Conservation (phyloP, 345 rosid species). For the Syzygium jambos region DNA sequence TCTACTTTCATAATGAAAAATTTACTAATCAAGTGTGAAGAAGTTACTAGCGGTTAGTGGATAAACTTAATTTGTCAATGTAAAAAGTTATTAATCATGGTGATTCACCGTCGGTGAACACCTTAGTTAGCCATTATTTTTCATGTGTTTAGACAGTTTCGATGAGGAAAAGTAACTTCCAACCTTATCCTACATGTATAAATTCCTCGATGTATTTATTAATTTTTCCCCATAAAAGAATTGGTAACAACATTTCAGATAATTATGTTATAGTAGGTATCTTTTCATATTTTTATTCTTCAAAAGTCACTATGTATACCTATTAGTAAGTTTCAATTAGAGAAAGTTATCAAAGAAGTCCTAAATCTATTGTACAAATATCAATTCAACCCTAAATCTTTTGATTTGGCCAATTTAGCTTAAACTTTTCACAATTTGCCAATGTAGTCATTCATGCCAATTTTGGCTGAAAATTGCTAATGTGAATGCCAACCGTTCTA, state of each 20-base stretch:
- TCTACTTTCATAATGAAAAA: not conserved
- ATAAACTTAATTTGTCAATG: not conserved
- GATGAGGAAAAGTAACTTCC: not conserved
- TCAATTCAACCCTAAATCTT: not conserved
- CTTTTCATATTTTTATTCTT: too few relatives aligned
- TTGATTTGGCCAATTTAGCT: too few relatives aligned
- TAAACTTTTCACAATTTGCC: not conserved
- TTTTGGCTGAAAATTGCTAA: fast-evolving
- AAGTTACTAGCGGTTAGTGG: not conserved
- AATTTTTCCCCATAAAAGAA: not conserved
- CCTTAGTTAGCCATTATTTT: not conserved
- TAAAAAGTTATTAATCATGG: too few relatives aligned
- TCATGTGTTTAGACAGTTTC: not conserved
- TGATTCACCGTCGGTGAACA: too few relatives aligned
- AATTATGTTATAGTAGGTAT: too few relatives aligned
- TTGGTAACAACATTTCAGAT: not conserved
- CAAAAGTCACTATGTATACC: too few relatives aligned
- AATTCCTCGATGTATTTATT: not conserved
- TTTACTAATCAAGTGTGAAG: not conserved
- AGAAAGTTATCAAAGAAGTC: not conserved
- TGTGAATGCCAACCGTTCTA: fast-evolving
- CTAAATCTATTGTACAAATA: not conserved
- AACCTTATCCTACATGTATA: not conserved
- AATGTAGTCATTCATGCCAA: fast-evolving
- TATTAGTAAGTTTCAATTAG: too few relatives aligned